Base-by-base conservation (phyloP, 257 asterid genomes). In the Forsythia suspensa region DNA sequence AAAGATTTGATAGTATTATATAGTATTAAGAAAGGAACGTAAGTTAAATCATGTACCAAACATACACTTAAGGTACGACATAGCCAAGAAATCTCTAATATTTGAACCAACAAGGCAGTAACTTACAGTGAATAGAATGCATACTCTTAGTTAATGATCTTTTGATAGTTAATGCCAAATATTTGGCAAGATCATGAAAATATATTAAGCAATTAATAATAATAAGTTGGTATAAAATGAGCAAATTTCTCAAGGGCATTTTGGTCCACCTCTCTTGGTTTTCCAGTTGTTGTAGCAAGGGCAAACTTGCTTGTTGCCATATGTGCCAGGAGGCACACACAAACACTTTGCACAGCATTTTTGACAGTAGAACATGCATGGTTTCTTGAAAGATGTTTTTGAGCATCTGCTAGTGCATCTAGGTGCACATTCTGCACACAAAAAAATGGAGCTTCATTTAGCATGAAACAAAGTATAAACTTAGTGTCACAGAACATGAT, bases 261-360 rank as follows among this genome's bases (percentile, higher is more conserved):
- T 91, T 0, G 96, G 96, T 59, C 91, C 90, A 43, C 94, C 94
- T 78, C 71, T 74, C 79, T 89, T 85, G 81, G 96, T 91, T 81
- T 91, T 91, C 94, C 92, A 91, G 88, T 89, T 89, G 79, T 91
- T 89, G 85, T 89, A 91, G 82, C 94, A 91, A 65, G 96, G 96
- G 89, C 96, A 91, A 13, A 83, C 72, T 80, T 88, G 88, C 85
- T 91, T 91, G 86, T 89, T 87, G 79, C 91, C 94, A 16, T 86
- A 89, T 2, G 96, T 91, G 43, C 94, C 96, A 0, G 94, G 90
- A 1, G 94, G 94, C 68, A 91, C 92, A 37, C 96, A 89, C 77
- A 88, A 43, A 34, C 92, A 91, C 86, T 79, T 89, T 6, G 83
- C 84, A 74, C 94, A 91, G 72, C 96, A 91, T 72, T 91, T 87